A percentile compares a stretch with the other conserved stretches of the same genome.
Evolutionary conservation across 495 filamentous ascomycete genomes (phyloP).

Genomic region (Choiromyces venosus): DNA sequence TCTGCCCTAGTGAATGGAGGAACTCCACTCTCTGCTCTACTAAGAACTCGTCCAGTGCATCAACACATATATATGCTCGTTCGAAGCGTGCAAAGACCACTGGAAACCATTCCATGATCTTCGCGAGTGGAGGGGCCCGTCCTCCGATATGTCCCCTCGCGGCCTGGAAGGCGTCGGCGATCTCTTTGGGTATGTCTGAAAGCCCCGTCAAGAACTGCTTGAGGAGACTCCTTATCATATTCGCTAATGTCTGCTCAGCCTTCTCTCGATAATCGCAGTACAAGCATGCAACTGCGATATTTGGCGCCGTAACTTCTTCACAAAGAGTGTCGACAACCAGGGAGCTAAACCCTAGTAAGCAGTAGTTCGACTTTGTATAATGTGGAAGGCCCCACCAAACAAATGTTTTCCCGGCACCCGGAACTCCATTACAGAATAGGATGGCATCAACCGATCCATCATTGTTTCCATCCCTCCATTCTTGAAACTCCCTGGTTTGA

Average conservation of each 20-base stretch:
- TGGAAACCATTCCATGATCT: not conserved
- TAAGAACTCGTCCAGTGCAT: not conserved
- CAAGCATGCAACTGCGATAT: not conserved
- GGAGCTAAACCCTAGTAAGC: not conserved
- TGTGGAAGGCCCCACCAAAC: not conserved
- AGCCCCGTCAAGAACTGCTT: not conserved
- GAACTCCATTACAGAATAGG: not conserved
- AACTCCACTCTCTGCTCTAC: not conserved
- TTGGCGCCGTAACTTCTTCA: not conserved
- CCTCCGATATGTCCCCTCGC: not conserved
- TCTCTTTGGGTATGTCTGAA: not conserved
- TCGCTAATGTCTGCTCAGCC: not conserved
- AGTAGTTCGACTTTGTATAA: not conserved
- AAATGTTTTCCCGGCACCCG: not conserved
- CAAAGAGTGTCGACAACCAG: not conserved
- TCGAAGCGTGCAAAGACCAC: not conserved
- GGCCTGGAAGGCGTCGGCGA: not conserved
- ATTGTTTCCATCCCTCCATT: not conserved
- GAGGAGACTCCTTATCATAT: not conserved
- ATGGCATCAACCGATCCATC: not conserved
- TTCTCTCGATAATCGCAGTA: not conserved
- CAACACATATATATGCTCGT: not conserved
- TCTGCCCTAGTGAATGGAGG: not conserved
- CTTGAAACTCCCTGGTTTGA: not conserved
- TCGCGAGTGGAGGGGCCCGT: not conserved